Evolutionary conservation across 1,284 basidiomycete genomes (phyloP).

Genomic region (Phlebopus sp.): DNA sequence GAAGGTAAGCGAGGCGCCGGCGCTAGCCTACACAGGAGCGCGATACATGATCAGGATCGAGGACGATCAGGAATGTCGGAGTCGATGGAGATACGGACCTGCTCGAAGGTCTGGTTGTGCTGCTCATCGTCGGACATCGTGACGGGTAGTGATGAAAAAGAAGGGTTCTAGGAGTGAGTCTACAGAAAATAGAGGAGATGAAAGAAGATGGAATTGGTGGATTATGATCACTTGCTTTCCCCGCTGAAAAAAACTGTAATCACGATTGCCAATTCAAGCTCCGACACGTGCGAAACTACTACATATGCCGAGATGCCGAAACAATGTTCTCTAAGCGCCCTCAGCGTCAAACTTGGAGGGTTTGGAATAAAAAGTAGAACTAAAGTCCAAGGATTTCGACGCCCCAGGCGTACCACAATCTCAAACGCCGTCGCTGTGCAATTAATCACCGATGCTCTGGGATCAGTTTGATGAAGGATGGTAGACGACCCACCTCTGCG

Average conservation of each 20-base stretch:
- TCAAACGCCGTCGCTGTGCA: too few relatives aligned
- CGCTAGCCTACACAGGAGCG: constrained; percentile 48
- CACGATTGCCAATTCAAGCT: constrained; percentile 35
- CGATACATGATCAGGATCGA: constrained; percentile 19
- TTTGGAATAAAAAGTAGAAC: too few relatives aligned
- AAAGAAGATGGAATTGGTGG: constrained; percentile 17
- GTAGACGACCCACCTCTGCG: too few relatives aligned
- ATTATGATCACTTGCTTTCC: constrained; percentile 26
- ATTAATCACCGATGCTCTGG: too few relatives aligned
- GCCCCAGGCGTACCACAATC: too few relatives aligned
- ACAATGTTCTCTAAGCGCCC: too few relatives aligned
- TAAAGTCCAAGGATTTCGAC: too few relatives aligned
- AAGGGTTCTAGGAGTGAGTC: constrained; percentile 23
- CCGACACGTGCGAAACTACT: constrained; percentile 30
- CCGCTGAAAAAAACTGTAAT: constrained; percentile 34
- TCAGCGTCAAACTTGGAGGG: too few relatives aligned
- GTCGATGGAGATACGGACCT: constrained; percentile 39
- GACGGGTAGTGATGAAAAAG: constrained; percentile 14
- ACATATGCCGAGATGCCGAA: constrained; percentile 1
- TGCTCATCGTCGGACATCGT: constrained; percentile 89
- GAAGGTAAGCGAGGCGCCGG: constrained; percentile 87
- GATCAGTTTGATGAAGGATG: too few relatives aligned
- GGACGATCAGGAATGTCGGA: constrained; percentile 11
- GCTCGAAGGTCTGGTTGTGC: constrained; percentile 90
- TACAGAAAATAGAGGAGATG: constrained; percentile 16